Evolutionary conservation across 2,329 filamentous ascomycete species (phyloP).

Genomic region (Orbilia quercus): DNA sequence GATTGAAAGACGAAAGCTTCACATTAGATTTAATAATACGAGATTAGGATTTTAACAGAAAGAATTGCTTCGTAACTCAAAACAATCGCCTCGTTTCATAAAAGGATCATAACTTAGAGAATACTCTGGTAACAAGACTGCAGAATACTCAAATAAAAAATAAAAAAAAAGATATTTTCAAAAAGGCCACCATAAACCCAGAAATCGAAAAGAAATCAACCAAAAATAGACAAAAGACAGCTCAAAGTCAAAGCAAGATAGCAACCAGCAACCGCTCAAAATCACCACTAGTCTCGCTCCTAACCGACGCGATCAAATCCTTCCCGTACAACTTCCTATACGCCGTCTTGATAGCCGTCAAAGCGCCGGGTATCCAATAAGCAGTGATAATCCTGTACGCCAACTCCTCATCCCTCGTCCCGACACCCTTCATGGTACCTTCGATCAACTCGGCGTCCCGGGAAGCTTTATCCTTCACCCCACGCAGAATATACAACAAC

Average conservation of each 20-base stretch:
- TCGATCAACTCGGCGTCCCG: slow-evolving; percentile 82
- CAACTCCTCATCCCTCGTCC: slow-evolving; percentile 85
- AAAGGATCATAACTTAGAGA: no score
- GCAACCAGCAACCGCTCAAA: slow-evolving; percentile 81
- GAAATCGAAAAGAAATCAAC: no score
- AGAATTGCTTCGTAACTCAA: no score
- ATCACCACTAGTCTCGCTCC: slow-evolving; percentile 85
- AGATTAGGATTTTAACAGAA: no score
- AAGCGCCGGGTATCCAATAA: slow-evolving; percentile 82
- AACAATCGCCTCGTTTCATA: no score
- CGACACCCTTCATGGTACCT: slow-evolving; percentile 83
- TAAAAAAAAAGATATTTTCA: background rate
- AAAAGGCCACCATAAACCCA: background rate
- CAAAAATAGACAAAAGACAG: no score
- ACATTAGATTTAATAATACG: no score
- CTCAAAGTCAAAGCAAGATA: no score
- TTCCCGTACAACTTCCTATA: slow-evolving; percentile 78
- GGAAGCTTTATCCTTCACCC: slow-evolving; percentile 72
- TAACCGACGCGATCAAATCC: slow-evolving; percentile 76
- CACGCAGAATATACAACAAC: slow-evolving; percentile 77
- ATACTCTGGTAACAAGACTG: no score
- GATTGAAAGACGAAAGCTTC: no score
- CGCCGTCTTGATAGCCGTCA: slow-evolving; percentile 81
- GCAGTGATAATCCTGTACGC: slow-evolving; percentile 78
- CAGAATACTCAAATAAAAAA: no score